phyloP scores from a whole-genome alignment of 768 basidiomycete genomes.

The Amanita jacksonii region DNA sequence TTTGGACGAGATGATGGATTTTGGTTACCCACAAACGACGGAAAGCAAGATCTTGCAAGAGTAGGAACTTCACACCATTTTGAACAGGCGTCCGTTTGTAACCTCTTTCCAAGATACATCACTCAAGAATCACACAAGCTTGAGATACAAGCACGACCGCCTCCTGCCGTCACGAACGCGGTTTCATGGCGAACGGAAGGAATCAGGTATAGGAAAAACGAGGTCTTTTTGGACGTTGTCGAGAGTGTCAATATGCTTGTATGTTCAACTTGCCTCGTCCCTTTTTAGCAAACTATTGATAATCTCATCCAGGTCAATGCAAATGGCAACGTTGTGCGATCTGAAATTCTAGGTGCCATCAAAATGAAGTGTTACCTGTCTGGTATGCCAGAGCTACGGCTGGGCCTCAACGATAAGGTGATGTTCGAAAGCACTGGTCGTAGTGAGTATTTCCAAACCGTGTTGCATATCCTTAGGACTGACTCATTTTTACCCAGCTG shows the following conservation, averaged over 20 bases:
- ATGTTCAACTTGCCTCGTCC: slow-evolving; percentile 19
- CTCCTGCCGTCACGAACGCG: slow-evolving; percentile 96
- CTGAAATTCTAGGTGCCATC: slow-evolving; percentile 95
- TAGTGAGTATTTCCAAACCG: too few species aligned
- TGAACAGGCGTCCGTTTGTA: not conserved
- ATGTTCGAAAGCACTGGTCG: slow-evolving; percentile 98
- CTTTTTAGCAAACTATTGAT: not conserved
- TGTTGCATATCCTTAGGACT: too few species aligned
- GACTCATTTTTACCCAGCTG: slow-evolving; percentile 35
- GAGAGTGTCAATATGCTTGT: slow-evolving; percentile 96
- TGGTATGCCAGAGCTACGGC: slow-evolving; percentile 96
- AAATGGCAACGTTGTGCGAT: slow-evolving; percentile 92
- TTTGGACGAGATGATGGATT: slow-evolving; percentile 99
- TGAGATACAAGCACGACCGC: slow-evolving; percentile 85
- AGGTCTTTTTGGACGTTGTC: slow-evolving; percentile 97
- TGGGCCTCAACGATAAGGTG: slow-evolving; percentile 97
- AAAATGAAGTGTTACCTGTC: slow-evolving; percentile 99
- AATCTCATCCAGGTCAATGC: slow-evolving; percentile 75
- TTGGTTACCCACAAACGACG: slow-evolving; percentile 97
- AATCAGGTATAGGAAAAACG: slow-evolving; percentile 95
- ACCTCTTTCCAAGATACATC: slow-evolving; percentile 59
- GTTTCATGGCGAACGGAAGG: slow-evolving; percentile 99
- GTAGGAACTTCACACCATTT: slow-evolving; percentile 31
- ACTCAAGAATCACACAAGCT: slow-evolving; percentile 98
- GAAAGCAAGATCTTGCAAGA: slow-evolving; percentile 99